These are phyloP conservation scores for Saccharomyces hybrid DNA, from an alignment of 1,139 yeast genomes.

Conservation along the genomic window DNA sequence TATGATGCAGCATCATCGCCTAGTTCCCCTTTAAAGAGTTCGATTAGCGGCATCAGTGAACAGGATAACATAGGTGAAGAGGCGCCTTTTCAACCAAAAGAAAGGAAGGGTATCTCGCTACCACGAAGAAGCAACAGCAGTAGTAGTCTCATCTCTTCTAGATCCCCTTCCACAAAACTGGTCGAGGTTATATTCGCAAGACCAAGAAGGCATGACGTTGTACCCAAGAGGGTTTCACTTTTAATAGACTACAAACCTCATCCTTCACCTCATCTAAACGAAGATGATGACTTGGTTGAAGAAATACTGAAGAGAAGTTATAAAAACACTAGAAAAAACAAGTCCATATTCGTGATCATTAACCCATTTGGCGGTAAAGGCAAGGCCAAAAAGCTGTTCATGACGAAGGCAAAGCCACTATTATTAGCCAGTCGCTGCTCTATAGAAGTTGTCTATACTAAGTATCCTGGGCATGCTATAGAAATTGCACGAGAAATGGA, in stretches of 20 bases:
- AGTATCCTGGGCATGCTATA: constrained; percentile 61
- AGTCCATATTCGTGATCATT: constrained; percentile 56
- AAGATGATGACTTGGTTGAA: constrained; percentile 25
- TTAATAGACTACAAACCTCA: constrained; percentile 13
- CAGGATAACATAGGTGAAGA: too few species aligned
- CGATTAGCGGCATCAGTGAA: too few species aligned
- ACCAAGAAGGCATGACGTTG: too few species aligned
- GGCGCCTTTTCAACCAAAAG: too few species aligned
- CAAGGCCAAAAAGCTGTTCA: constrained; percentile 55
- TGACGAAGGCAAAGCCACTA: constrained; percentile 58
- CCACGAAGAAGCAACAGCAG: too few species aligned
- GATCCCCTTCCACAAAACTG: too few species aligned
- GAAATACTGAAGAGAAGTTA: constrained; percentile 38
- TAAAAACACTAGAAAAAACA: constrained; percentile 35
- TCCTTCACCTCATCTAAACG: constrained; percentile 1
- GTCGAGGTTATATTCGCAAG: too few species aligned
- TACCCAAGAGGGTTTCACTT: constrained; percentile 28
- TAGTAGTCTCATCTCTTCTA: too few species aligned
- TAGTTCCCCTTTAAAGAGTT: too few species aligned
- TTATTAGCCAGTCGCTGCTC: constrained; percentile 59
- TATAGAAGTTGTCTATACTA: constrained; percentile 54
- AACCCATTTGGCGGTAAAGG: constrained; percentile 94
- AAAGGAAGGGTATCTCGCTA: too few species aligned
- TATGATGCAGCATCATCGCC: too few species aligned
- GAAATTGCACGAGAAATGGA: constrained; percentile 58